Percentiles rank a stretch among this genome's conserved stretches.
These are phyloP conservation scores for Xylogone sp. DNA, from an alignment of 2,329 filamentous ascomycete species.

Conservation along the genomic window DNA sequence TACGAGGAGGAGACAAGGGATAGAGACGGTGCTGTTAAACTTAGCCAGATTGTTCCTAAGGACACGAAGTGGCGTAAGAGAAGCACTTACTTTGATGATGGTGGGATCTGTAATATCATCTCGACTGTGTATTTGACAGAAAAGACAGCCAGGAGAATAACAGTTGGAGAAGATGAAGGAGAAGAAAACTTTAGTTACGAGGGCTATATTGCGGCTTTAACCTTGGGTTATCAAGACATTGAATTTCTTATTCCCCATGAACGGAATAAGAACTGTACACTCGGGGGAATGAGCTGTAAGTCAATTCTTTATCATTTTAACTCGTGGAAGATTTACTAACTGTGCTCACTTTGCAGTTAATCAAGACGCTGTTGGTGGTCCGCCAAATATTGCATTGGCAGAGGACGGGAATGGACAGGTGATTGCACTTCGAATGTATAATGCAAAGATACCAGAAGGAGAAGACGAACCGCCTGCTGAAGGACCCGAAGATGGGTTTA, in stretches of 20 bases:
- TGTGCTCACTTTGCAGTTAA: background rate
- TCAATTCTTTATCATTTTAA: background rate
- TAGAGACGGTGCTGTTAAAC: background rate
- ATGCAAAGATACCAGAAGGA: constrained; percentile 10
- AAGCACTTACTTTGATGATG: constrained; percentile 1
- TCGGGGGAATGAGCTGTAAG: constrained; percentile 4
- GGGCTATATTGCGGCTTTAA: background rate
- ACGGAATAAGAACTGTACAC: background rate
- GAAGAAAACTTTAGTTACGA: background rate
- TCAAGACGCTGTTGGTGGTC: constrained; percentile 2
- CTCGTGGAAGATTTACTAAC: too few relatives aligned
- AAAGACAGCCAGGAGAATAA: background rate
- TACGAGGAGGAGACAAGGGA: background rate
- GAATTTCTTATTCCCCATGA: background rate
- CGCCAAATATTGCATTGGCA: background rate
- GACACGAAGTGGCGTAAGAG: background rate
- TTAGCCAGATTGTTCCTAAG: background rate
- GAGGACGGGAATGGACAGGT: background rate
- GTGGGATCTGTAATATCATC: constrained; percentile 1
- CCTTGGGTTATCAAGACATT: background rate
- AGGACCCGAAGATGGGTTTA: background rate
- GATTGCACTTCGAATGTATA: background rate
- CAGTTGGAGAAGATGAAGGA: background rate
- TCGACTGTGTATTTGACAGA: constrained; percentile 1
- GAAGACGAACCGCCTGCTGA: background rate